Evolutionary conservation across 1,139 yeast species (phyloP).

Genomic region (Magnusiomyces ingens): DNA sequence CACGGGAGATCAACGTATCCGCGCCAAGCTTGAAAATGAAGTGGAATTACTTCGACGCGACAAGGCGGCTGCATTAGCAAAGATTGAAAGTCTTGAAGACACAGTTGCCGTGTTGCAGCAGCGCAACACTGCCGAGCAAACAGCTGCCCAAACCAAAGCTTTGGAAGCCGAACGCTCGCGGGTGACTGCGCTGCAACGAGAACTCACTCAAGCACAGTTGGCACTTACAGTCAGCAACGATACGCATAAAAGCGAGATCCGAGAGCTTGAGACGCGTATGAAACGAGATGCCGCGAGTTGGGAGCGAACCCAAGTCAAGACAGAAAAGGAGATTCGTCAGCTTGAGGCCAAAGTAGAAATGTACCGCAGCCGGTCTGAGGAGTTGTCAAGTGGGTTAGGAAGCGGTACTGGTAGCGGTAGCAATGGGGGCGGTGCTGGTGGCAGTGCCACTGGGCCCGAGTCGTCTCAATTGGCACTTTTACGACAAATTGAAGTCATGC

Average conservation of each 20-base stretch:
- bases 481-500: constrained; percentile 48
- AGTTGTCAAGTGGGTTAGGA: constrained; percentile 23
- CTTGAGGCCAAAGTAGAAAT: constrained; percentile 41
- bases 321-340: constrained; percentile 27
- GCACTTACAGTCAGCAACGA: constrained; percentile 18
- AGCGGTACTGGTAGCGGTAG: constrained; percentile 19
- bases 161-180: constrained; percentile 17
- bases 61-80: constrained; percentile 12
- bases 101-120: constrained; percentile 21
- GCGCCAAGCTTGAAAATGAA: constrained; percentile 22
- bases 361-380: constrained; percentile 38
- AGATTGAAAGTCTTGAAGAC: constrained; percentile 19
- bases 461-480: constrained; percentile 33
- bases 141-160: constrained; percentile 22
- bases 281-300: constrained; percentile 17
- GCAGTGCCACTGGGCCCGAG: constrained; percentile 21
- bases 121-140: constrained; percentile 23
- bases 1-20: constrained; percentile 18
- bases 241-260: constrained; percentile 19
- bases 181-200: constrained; percentile 17
- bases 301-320: constrained; percentile 20
- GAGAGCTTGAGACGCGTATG: constrained; percentile 22
- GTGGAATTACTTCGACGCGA: constrained; percentile 21
- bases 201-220: constrained; percentile 18
- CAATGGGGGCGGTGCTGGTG: constrained; percentile 21